Evolutionary conservation across 148 eudicot genomes (phyloP).

Genomic region (Dianthus caryophyllus): DNA sequence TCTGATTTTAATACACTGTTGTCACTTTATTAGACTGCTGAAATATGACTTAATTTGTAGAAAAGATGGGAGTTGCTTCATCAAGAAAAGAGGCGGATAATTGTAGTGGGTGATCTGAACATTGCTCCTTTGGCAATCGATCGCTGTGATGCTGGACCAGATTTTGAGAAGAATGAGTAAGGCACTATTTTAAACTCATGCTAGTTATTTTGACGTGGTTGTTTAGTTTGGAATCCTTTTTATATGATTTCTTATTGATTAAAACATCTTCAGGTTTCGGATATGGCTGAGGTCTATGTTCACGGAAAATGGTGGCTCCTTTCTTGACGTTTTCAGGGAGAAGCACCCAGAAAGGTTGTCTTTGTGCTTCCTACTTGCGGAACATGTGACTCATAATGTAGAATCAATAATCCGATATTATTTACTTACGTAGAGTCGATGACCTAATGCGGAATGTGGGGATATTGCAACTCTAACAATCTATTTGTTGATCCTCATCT

Average conservation of each 20-base stretch:
- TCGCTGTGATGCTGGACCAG: slow-evolving; percentile 89
- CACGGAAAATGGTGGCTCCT: slow-evolving; percentile 61
- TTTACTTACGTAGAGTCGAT: too few relatives aligned
- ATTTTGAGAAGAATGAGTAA: slow-evolving; percentile 87
- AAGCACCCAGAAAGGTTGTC: slow-evolving; percentile 66
- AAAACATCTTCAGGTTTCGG: slow-evolving; percentile 58
- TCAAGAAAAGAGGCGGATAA: slow-evolving; percentile 58
- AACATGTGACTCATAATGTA: too few relatives aligned
- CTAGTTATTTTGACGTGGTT: neutral
- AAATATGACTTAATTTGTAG: slow-evolving; percentile 42
- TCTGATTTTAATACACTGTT: neutral
- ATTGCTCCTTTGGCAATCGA: slow-evolving; percentile 87
- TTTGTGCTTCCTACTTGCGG: neutral
- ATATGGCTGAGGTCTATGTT: slow-evolving; percentile 81
- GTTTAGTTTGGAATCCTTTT: neutral
- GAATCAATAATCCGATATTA: too few relatives aligned
- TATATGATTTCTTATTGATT: neutral
- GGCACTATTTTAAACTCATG: slow-evolving; percentile 22
- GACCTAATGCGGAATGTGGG: too few relatives aligned
- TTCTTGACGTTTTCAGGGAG: slow-evolving; percentile 67
- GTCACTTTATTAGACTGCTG: slow-evolving; percentile 18
- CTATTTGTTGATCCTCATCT: neutral
- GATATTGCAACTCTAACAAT: neutral
- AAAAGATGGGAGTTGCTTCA: slow-evolving; percentile 87
- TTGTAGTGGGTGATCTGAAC: slow-evolving; percentile 89